Conservation (phyloP, 169 alveolate genomes). For the Toxoplasma gondii region DNA sequence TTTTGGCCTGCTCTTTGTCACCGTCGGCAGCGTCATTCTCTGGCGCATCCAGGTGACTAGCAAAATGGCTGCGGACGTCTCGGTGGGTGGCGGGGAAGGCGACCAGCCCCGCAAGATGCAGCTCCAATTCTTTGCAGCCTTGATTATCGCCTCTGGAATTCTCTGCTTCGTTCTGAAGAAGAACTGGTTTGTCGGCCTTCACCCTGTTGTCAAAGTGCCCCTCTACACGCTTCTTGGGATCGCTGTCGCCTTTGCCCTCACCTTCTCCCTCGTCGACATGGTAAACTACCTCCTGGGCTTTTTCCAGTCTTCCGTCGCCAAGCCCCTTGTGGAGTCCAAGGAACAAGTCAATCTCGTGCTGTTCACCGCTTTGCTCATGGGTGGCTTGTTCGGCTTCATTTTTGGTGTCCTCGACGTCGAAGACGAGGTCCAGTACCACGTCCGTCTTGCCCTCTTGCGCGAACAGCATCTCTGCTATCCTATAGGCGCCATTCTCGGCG, state of each 20-base stretch:
- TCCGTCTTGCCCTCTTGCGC: conserved; percentile 89
- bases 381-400: conserved; percentile 93
- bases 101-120: conserved; percentile 47
- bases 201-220: conserved; percentile 86
- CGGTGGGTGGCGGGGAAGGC: neutral
- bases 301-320: conserved; percentile 82
- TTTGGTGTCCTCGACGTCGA: conserved; percentile 95
- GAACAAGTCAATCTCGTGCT: conserved; percentile 90
- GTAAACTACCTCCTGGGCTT: conserved; percentile 88
- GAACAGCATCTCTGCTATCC: conserved; percentile 94
- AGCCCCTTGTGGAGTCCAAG: conserved; percentile 89
- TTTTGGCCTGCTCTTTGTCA: conserved; percentile 88
- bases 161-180: conserved; percentile 90
- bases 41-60: conserved; percentile 79
- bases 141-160: conserved; percentile 88
- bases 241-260: conserved; percentile 93
- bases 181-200: conserved; percentile 88
- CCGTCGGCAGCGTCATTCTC: conserved; percentile 89
- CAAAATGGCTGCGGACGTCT: conserved; percentile 7
- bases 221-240: conserved; percentile 94
- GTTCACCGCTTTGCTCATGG: conserved; percentile 90
- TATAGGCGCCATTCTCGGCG: conserved; percentile 93
- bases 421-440: conserved; percentile 85
- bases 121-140: conserved; percentile 69
- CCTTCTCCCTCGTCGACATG: conserved; percentile 91